These are phyloP conservation scores for Carex arenaria DNA, from an alignment of 202 grass and related monocot species.

Conservation along the genomic window DNA sequence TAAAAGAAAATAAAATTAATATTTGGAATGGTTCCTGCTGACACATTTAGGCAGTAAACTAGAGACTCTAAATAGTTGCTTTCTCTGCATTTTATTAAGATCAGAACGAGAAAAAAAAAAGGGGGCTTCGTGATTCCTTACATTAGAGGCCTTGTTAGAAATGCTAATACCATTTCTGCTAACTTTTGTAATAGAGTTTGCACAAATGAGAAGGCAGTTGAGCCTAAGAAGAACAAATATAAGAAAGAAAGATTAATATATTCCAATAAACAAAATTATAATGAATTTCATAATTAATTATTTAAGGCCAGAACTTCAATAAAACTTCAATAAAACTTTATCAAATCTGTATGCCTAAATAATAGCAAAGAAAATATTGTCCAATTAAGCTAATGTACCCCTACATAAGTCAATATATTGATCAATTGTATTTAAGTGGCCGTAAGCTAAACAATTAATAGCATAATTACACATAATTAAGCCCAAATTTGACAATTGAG, in stretches of 20 bases:
- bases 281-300: background rate
- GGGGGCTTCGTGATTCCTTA: constrained; percentile 13
- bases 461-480: background rate
- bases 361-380: background rate
- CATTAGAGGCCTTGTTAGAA: constrained; percentile 56
- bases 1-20: background rate
- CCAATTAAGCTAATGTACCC: background rate
- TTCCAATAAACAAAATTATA: background rate
- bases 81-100: background rate
- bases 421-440: background rate
- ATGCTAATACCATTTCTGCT: constrained; percentile 50
- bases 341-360: background rate
- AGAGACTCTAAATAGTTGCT: background rate
- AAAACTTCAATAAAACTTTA: constrained; percentile 34
- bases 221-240: background rate
- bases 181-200: background rate
- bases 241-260: background rate
- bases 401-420: background rate
- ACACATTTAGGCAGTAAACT: constrained; percentile 1
- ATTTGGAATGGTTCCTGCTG: background rate
- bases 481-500: background rate
- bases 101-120: background rate
- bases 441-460: background rate
- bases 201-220: background rate
- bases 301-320: constrained; percentile 50